Base-by-base conservation (phyloP, 352 stramenopile species). In the Plasmopara muralis region DNA sequence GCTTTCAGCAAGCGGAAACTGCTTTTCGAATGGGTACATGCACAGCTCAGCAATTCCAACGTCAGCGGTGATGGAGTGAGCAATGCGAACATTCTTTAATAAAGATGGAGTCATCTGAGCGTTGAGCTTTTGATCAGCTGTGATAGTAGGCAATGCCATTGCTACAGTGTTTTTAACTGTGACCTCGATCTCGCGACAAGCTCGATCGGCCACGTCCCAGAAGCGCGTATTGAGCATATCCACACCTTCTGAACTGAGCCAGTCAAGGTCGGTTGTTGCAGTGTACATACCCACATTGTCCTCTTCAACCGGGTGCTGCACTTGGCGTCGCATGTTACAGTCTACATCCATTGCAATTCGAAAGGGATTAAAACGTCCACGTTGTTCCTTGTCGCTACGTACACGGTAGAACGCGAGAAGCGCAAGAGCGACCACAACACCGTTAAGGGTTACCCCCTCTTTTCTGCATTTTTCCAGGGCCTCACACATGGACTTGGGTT, bases 311-410 rank as follows among this genome's bases (percentile, higher is more conserved):
- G 69, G 63, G 28, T 64, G 46, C 2, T 58, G 57, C 0, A 82
- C 62, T 33, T 70, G 66, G 2, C 53, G 50, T 2, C 71, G 69
- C 71, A 85, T 80, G 57, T 82, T 73, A 28, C 68, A 67, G 43
- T 72, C 62, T 20, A 71, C 49, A 42, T 65, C 44, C 47, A 73
- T 56, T 9, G 35, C 52, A 5, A 85, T 44, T 49, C 70, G 66
- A 55, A 85, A 85, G 5, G 66, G 57, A 12, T 67, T 58, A 15
- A 60, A 63, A n/a, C 56, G 52, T 37, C 52, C 64, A 14, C 13
- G 37, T 8, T 16, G 37, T 16, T 41, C 37, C 9, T 41, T 62
- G 20, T 43, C 47, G 41, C 45, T 68, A 9, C 48, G 52, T 28
- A 41, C 13, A 16, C 37, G 48, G 67, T 77, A 50, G 59, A 70